Base-by-base conservation (phyloP, 495 filamentous ascomycete species). In the Aspergillus indologenus region DNA sequence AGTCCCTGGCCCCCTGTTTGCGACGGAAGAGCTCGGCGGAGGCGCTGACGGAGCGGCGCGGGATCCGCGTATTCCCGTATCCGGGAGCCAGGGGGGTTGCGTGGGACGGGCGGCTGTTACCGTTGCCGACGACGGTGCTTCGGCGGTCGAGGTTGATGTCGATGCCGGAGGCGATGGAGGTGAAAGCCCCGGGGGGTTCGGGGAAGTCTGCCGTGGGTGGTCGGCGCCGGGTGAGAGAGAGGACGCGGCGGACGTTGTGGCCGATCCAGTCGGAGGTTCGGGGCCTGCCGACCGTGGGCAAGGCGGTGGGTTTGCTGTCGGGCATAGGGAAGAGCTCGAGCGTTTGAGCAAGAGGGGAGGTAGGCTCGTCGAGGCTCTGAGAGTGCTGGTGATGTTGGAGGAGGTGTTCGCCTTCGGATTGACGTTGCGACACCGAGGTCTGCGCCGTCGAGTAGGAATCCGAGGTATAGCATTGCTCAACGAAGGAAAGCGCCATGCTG, bases 381-480 rank as follows among this genome's bases (percentile, higher is more conserved):
- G 6, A 29, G 26, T 29, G 34, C 2, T 4, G 34, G 2, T 40
- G 34, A 40, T 7, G 5, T 40, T 57, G 61, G 43, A 93, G 80
- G 24, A 92, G 72, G 1, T 71, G 71, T 34, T 88, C 86, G 0
- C 84, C 86, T 66, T 93, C 87, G 9, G 81, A 79, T 61, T 87
- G 88, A 12, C 87, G 75, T 18, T 81, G 77, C 1, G 78, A 75
- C 58, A 90, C 83, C 19, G 79, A 81, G 17, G 84, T 84, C 18
- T 79, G 78, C 7, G 88, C 88, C 0, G 90, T 91, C 42, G 80
- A 84, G 67, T 87, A 91, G 50, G 82, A 87, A 22, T 84, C 84
- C n/a, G 81, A 66, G 43, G 76, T 75, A 14, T 67, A 67, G n/a
- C 71, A 72, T 21, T 76, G 74, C 15, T 75, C 75, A 9, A 67